phyloP scores from a whole-genome alignment of 148 eudicot species.

The Amaranthus palmeri region DNA sequence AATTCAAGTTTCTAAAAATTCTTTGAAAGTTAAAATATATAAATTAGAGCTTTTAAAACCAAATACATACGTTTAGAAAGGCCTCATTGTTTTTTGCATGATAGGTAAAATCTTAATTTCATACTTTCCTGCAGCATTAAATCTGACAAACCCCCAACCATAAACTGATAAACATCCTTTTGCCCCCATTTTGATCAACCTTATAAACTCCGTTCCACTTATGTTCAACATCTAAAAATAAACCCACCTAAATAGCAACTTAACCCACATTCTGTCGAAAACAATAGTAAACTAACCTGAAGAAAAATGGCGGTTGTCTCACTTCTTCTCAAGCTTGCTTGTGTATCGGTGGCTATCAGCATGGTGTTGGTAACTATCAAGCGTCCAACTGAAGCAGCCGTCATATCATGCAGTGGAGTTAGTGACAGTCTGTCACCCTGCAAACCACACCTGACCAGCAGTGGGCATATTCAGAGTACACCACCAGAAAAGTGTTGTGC shows the following conservation, averaged over 20 bases:
- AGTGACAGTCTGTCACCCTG: slow-evolving; percentile 12
- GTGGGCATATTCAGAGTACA: neutral
- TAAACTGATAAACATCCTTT: neutral
- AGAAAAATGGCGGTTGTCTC: slow-evolving; percentile 1
- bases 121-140: neutral
- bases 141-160: slow-evolving; percentile 11
- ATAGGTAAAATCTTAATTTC: neutral
- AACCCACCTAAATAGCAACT: neutral
- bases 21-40: too few species aligned
- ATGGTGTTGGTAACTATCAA: slow-evolving; percentile 1
- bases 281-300: neutral
- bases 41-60: too few species aligned
- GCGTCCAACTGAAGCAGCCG: slow-evolving; percentile 10
- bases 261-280: neutral
- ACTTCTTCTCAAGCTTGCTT: neutral
- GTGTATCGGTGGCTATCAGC: slow-evolving; percentile 3
- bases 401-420: slow-evolving; percentile 8
- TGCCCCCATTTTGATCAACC: neutral
- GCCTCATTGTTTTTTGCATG: too few species aligned
- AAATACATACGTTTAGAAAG: too few species aligned
- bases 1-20: too few species aligned
- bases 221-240: too few species aligned
- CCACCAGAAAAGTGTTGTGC: slow-evolving; percentile 20
- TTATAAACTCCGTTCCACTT: neutral
- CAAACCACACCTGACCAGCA: slow-evolving; percentile 8